Conservation (phyloP, 164 flowering plant species). For the Brasenia schreberi region DNA sequence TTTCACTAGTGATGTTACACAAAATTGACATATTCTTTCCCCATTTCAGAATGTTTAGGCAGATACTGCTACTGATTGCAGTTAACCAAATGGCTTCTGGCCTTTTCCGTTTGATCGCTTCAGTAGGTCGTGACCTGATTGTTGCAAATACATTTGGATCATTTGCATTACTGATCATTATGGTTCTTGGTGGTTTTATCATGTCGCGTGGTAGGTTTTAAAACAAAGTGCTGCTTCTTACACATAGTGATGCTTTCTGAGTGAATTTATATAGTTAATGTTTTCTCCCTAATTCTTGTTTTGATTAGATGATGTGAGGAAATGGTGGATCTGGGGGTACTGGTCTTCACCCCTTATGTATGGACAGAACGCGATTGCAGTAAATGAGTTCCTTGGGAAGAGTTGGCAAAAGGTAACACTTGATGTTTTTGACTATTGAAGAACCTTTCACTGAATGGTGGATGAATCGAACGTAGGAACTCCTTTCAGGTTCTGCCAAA, state of each 20-base stretch:
- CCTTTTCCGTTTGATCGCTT: conserved; percentile 9
- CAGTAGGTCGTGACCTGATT: conserved; percentile 9
- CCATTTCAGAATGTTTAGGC: conserved; percentile 9
- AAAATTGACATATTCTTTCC: not conserved
- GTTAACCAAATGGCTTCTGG: conserved; percentile 10
- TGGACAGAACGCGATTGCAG: conserved; percentile 25
- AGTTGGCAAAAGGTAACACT: conserved; percentile 25
- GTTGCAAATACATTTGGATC: conserved; percentile 8
- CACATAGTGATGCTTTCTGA: not conserved
- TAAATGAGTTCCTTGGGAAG: conserved; percentile 30
- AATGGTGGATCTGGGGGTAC: conserved; percentile 48
- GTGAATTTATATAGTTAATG: not conserved
- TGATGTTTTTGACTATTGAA: not conserved
- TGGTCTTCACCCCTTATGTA: conserved; percentile 38
- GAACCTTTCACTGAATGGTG: not conserved
- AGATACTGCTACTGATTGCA: conserved; percentile 2
- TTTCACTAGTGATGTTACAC: not conserved
- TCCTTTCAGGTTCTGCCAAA: conserved; percentile 5
- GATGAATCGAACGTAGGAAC: not conserved
- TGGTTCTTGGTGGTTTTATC: conserved; percentile 8
- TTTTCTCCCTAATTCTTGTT: not conserved
- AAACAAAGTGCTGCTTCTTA: not conserved
- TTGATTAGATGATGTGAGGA: conserved; percentile 20
- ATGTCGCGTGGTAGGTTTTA: conserved; percentile 4
- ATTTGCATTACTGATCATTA: conserved; percentile 1